Percentiles rank a stretch among this genome's conserved stretches.
phyloP scores from a whole-genome alignment of 1,284 basidiomycete genomes.

The Mrakiaceae sp. region DNA sequence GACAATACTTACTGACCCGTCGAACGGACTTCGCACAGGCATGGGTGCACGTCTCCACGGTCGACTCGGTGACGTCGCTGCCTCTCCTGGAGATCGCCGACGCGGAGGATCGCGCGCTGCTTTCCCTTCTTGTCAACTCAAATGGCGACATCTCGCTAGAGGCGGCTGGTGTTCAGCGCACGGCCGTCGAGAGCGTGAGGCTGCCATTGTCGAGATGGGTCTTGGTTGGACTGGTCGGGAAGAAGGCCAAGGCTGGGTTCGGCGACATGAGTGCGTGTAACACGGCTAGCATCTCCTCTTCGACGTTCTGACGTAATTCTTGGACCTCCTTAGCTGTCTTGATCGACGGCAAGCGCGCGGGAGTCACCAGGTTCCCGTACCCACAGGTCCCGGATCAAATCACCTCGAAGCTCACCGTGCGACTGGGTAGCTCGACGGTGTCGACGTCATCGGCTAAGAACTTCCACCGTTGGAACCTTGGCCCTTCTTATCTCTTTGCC shows the following conservation, averaged over 20 bases:
- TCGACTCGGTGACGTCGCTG: slow-evolving; percentile 1
- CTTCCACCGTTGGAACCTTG: slow-evolving; percentile 1
- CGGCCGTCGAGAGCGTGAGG: neutral
- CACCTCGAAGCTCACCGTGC: neutral
- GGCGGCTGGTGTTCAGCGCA: neutral
- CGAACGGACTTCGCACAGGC: neutral
- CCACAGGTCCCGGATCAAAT: neutral
- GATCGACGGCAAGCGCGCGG: slow-evolving; percentile 6
- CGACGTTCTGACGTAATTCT: too few relatives aligned
- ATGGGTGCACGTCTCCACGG: slow-evolving; percentile 5
- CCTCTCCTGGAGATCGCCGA: slow-evolving; percentile 1
- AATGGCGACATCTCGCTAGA: slow-evolving; percentile 1
- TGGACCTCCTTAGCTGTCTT: neutral
- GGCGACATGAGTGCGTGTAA: too few relatives aligned
- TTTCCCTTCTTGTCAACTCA: neutral
- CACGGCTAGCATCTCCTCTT: too few relatives aligned
- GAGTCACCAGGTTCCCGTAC: slow-evolving; percentile 7
- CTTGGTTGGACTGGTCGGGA: slow-evolving; percentile 6
- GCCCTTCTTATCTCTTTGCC: slow-evolving; percentile 11
- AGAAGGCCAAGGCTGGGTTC: neutral
- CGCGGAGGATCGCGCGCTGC: neutral
- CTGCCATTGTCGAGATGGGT: slow-evolving; percentile 11
- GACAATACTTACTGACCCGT: too few relatives aligned
- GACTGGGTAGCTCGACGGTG: neutral
- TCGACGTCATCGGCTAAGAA: slow-evolving; percentile 11